Percentiles rank a stretch among this genome's conserved stretches.
These are phyloP conservation scores for Bryum argenteum DNA, from an alignment of 225 moss, liverwort and hornwort species.

Conservation along the genomic window DNA sequence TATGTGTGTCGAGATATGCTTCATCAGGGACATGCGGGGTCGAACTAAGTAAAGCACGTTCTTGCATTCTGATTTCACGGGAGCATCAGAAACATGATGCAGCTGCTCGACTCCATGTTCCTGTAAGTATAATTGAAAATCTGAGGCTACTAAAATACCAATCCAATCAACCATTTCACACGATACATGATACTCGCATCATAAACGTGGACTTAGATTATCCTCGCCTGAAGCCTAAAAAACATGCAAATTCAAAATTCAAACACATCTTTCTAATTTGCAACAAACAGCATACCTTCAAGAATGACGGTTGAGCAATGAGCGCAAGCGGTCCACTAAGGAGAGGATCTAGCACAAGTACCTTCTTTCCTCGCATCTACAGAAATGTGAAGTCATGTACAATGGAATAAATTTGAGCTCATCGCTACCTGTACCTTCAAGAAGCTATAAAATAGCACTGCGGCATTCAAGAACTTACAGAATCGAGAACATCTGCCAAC, in stretches of 20 bases:
- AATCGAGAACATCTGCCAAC: conserved; percentile 68
- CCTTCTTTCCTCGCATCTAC: conserved; percentile 79
- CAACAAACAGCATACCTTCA: conserved; percentile 49
- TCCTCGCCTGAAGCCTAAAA: conserved; percentile 1
- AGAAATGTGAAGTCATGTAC: conserved; percentile 10
- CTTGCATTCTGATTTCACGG: conserved; percentile 70
- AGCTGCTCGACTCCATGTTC: conserved; percentile 85
- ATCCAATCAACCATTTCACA: conserved; percentile 21
- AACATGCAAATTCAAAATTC: conserved; percentile 4
- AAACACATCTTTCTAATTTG: neutral
- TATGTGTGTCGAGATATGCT: conserved; percentile 73
- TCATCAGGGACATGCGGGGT: conserved; percentile 72
- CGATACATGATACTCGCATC: conserved; percentile 18
- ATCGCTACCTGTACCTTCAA: neutral
- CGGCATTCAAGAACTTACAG: conserved; percentile 36
- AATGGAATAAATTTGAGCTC: neutral
- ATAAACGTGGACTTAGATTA: neutral
- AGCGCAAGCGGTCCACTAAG: conserved; percentile 83
- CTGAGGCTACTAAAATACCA: conserved; percentile 3
- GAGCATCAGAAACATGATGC: conserved; percentile 65
- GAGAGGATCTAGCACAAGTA: conserved; percentile 75
- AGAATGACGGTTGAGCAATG: conserved; percentile 71
- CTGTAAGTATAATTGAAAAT: conserved; percentile 40
- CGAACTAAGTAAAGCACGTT: conserved; percentile 80
- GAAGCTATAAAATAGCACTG: no score